Conservation (phyloP, 2,329 filamentous ascomycete genomes). For the Fusarium incarnatum region DNA sequence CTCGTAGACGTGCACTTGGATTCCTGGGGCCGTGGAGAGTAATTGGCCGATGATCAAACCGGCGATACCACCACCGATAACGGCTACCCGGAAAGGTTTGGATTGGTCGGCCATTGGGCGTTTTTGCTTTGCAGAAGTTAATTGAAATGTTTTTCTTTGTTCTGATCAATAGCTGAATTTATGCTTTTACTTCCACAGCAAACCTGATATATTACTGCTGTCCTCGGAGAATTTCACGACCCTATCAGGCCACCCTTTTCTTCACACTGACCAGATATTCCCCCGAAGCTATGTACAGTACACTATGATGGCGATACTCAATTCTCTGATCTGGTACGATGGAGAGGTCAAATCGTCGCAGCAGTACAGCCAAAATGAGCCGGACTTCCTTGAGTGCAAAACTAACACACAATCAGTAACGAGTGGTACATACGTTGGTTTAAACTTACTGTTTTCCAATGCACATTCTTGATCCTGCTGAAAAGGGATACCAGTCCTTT, state of each 20-base stretch:
- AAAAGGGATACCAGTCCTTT: neutral
- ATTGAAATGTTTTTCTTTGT: neutral
- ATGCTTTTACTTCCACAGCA: neutral
- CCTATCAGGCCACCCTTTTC: neutral
- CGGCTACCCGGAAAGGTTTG: neutral
- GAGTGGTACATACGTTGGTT: fast-evolving
- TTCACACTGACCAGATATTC: neutral
- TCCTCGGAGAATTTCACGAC: neutral
- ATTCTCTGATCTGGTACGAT: neutral
- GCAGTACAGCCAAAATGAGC: neutral
- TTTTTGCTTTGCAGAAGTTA: neutral
- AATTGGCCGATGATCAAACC: constrained; percentile 1
- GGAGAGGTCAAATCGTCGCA: neutral
- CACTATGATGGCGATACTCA: neutral
- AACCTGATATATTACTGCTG: neutral
- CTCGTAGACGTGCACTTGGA: neutral
- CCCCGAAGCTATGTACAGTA: constrained; percentile 1
- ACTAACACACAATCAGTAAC: neutral
- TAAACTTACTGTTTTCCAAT: neutral
- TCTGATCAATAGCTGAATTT: neutral
- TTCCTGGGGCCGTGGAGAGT: neutral
- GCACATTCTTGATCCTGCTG: neutral
- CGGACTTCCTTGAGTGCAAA: neutral
- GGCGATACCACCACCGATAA: constrained; percentile 1
- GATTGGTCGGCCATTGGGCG: neutral